Conservation (phyloP, 2,329 filamentous ascomycete species). For the Lasiodiplodia sp. region DNA sequence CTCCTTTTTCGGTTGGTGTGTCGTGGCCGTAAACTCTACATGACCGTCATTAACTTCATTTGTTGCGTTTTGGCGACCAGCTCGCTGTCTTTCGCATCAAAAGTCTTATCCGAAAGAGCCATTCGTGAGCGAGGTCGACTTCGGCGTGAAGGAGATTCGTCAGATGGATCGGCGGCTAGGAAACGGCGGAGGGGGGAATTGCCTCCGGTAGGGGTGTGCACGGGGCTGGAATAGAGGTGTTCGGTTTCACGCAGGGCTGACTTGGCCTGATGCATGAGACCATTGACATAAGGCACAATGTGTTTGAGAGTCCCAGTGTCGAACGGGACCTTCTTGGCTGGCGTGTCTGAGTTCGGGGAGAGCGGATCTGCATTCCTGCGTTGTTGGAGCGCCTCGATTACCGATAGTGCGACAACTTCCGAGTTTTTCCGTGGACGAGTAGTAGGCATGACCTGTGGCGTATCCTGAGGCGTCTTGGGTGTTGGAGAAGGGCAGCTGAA, state of each 20-base stretch:
- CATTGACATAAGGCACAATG: constrained; percentile 63
- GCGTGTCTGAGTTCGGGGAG: constrained; percentile 38
- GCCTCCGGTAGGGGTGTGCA: constrained; percentile 39
- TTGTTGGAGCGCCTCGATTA: constrained; percentile 67
- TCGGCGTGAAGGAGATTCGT: constrained; percentile 28
- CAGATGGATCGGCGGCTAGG: constrained; percentile 34
- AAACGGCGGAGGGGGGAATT: constrained; percentile 46
- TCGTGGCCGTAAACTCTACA: constrained; percentile 37
- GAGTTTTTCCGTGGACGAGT: constrained; percentile 62
- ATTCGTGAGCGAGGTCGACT: constrained; percentile 22
- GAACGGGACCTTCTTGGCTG: constrained; percentile 67
- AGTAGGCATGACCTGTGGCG: constrained; percentile 41
- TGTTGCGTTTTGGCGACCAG: constrained; percentile 33
- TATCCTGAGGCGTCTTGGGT: constrained; percentile 39
- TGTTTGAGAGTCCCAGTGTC: constrained; percentile 69
- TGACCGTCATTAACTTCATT: constrained; percentile 52
- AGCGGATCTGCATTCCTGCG: constrained; percentile 47
- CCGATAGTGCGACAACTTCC: constrained; percentile 66
- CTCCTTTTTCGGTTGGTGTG: background rate
- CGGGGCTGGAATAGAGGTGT: constrained; percentile 55
- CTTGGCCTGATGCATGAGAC: constrained; percentile 57
- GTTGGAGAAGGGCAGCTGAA: constrained; percentile 44
- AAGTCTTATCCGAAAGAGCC: constrained; percentile 13
- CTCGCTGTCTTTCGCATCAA: constrained; percentile 29
- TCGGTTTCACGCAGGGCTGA: constrained; percentile 56